These are phyloP conservation scores for Ceratobasidium sp. DNA, from an alignment of 1,284 basidiomycete species.

Conservation along the genomic window DNA sequence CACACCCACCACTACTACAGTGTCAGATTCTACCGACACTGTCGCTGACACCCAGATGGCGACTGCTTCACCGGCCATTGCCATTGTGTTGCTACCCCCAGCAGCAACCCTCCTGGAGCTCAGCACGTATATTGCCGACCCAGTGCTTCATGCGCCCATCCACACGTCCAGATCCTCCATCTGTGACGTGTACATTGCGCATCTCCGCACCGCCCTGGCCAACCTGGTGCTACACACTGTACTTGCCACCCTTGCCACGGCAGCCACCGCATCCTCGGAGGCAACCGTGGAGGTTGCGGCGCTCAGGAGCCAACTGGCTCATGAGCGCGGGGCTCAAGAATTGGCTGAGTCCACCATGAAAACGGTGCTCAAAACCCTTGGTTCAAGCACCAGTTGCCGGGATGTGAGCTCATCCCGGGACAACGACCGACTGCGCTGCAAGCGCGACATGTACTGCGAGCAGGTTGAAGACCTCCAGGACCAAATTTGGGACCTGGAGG, in stretches of 20 bases:
- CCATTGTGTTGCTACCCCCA: not conserved
- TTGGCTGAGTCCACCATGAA: too few relatives aligned
- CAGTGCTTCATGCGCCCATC: not conserved
- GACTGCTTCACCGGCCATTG: not conserved
- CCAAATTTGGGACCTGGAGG: not conserved
- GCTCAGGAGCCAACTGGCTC: not conserved
- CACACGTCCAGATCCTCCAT: not conserved
- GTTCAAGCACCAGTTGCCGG: too few relatives aligned
- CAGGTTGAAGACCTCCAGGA: not conserved
- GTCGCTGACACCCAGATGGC: not conserved
- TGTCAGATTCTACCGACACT: not conserved
- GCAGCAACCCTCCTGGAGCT: not conserved
- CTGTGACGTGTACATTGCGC: not conserved
- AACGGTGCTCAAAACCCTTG: too few relatives aligned
- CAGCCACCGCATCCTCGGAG: not conserved
- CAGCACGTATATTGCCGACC: not conserved
- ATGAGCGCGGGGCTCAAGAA: not conserved
- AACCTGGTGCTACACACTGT: not conserved
- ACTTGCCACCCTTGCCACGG: not conserved
- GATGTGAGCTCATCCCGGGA: not conserved
- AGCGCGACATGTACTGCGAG: not conserved
- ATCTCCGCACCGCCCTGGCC: not conserved
- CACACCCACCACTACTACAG: not conserved
- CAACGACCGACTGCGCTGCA: not conserved
- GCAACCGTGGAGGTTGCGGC: slow-evolving; percentile 2